Evolutionary conservation across 2,329 filamentous ascomycete species (phyloP), one percentile per base, ranked within the genome.

Genomic region (Trichophyton equinum): DNA sequence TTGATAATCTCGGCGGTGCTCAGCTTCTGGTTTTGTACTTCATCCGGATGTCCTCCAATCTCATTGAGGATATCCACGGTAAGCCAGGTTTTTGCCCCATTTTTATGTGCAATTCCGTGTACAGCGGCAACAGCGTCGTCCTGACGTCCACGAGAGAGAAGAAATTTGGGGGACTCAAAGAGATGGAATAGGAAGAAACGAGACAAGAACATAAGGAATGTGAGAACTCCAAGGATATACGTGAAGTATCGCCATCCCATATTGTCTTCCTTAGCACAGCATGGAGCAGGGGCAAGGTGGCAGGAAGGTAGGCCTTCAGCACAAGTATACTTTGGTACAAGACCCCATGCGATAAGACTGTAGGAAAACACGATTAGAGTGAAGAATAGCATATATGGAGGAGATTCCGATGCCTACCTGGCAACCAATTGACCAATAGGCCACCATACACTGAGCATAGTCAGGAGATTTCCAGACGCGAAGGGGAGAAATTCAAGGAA

Each of bases 371-470:
- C 7, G 20, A 13, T 27, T 22, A 46, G 25, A 18, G 3, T 33
- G 40, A 2, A 18, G 58, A 25, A 13, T 11, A 8, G 15, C 1
- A 49, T 18, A 18, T 5, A 27, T 33, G 2, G 18, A 27, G 15
- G 46, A 18, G 20, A 67, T n/a, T n/a, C 15, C 40, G 2, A 18
- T 20, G n/a, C 70, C 30, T 42, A 72, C 71, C 71, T 74, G 57
- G 87, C 84, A 61, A 86, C 80, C 6, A 95, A 78, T 69, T 94
- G 88, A 4, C 89, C 90, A 18, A 95, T 75, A 0, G 89, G 88
- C 89, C 90, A 95, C 86, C 88, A 94, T 6, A 91, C 82, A 5
- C 87, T 90, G n/a, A 95, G 78, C 56, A 92, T 78, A 0, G 89
- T 94, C 33, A 94, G 77, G 13, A 94, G 79, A 36, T 84, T 83